Percentiles rank a stretch among this genome's conserved stretches.
These are phyloP conservation scores for Sclerotinia minor DNA, from an alignment of 2,329 filamentous ascomycete genomes.

Conservation along the genomic window DNA sequence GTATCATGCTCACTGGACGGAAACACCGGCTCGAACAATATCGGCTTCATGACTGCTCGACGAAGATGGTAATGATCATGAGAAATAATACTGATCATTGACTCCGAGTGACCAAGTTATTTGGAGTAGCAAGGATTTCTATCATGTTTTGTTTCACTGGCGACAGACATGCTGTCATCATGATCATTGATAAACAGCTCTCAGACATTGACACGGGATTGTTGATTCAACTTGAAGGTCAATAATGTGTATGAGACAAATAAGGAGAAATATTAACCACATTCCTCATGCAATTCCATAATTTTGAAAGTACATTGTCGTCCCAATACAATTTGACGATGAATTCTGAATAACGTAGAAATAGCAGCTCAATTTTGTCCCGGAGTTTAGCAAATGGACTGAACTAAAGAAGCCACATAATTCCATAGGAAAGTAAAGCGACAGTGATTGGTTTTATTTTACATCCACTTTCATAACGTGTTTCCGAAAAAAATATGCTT, in stretches of 20 bases:
- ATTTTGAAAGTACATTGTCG: constrained; percentile 49
- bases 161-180: constrained; percentile 45
- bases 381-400: constrained; percentile 41
- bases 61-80: constrained; percentile 33
- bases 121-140: constrained; percentile 27
- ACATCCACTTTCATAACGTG: too few relatives aligned
- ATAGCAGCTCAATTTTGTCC: constrained; percentile 41
- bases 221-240: constrained; percentile 34
- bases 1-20: constrained; percentile 31
- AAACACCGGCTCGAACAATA: constrained; percentile 32
- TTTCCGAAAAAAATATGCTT: too few relatives aligned
- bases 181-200: constrained; percentile 46
- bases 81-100: constrained; percentile 26
- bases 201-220: constrained; percentile 43
- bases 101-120: constrained; percentile 19
- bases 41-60: constrained; percentile 30
- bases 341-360: constrained; percentile 39
- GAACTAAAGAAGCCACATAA: constrained; percentile 40
- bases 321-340: constrained; percentile 47
- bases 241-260: not conserved
- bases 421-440: constrained; percentile 16
- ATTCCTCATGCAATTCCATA: constrained; percentile 46
- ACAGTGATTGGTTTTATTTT: not conserved
- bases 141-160: constrained; percentile 24
- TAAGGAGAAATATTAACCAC: constrained; percentile 34